phyloP scores from a whole-genome alignment of 495 filamentous ascomycete species.

The Hypoxylon fuscum region DNA sequence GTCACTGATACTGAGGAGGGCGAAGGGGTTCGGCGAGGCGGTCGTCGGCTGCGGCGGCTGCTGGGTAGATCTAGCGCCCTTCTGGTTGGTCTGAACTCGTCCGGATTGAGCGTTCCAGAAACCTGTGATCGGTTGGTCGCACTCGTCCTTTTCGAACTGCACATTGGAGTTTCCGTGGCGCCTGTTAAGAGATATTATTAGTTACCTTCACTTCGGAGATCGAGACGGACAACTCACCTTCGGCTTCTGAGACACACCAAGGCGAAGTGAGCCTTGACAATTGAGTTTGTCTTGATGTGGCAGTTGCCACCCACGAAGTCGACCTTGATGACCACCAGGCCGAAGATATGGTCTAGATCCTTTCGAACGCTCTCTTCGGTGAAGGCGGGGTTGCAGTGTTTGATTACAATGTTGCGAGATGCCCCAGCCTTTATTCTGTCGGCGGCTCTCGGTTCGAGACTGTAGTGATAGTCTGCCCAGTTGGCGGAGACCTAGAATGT shows the following conservation, averaged over 20 bases:
- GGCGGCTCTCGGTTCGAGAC: background rate
- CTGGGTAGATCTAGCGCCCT: too few relatives aligned
- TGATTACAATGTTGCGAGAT: slow-evolving; percentile 78
- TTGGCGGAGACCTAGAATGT: slow-evolving; percentile 16
- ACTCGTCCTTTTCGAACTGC: slow-evolving; percentile 79
- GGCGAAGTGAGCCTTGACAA: slow-evolving; percentile 79
- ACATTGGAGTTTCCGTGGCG: slow-evolving; percentile 79
- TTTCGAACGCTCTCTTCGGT: slow-evolving; percentile 72
- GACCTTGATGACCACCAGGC: slow-evolving; percentile 75
- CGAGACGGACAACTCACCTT: slow-evolving; percentile 41
- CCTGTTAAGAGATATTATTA: slow-evolving; percentile 30
- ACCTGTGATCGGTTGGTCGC: slow-evolving; percentile 59
- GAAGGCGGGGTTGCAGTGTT: slow-evolving; percentile 63
- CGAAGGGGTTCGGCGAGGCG: too few relatives aligned
- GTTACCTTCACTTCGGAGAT: background rate
- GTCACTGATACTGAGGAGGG: too few relatives aligned
- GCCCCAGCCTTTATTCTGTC: slow-evolving; percentile 62
- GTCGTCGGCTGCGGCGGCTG: too few relatives aligned
- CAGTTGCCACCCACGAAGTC: slow-evolving; percentile 65
- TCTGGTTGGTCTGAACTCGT: too few relatives aligned
- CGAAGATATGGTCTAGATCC: slow-evolving; percentile 85
- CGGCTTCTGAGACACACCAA: slow-evolving; percentile 83
- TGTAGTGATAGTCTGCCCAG: slow-evolving; percentile 11
- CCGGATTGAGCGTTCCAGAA: too few relatives aligned
- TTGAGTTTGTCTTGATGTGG: slow-evolving; percentile 77